Percentiles rank a stretch among this genome's conserved stretches.
These are phyloP conservation scores for Trypanosoma grayi DNA, from an alignment of 208 protist genomes.

Conservation along the genomic window DNA sequence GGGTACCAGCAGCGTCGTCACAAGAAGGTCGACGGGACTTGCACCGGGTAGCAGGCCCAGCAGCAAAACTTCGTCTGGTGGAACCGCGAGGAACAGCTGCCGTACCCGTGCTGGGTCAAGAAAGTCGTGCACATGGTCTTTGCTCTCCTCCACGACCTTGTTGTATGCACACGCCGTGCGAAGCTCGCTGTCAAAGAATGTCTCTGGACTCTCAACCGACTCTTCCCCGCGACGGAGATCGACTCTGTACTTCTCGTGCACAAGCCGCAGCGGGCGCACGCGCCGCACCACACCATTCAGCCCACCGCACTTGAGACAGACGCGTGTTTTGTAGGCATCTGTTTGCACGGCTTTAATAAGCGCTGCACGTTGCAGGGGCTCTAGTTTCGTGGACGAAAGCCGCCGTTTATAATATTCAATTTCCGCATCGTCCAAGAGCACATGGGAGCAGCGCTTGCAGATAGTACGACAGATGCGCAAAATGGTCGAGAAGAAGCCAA, in stretches of 20 bases:
- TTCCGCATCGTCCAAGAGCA: constrained; percentile 88
- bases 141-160: constrained; percentile 42
- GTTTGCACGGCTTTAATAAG: constrained; percentile 78
- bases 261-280: constrained; percentile 73
- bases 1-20: constrained; percentile 95
- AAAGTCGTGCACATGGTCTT: constrained; percentile 88
- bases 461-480: constrained; percentile 95
- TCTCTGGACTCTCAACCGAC: constrained; percentile 38
- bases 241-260: constrained; percentile 83
- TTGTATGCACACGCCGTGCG: constrained; percentile 53
- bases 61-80: constrained; percentile 90
- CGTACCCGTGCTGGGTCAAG: constrained; percentile 91
- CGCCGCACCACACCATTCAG: constrained; percentile 92
- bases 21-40: constrained; percentile 92
- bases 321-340: constrained; percentile 87
- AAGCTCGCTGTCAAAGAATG: constrained; percentile 42
- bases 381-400: constrained; percentile 40
- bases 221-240: constrained; percentile 66
- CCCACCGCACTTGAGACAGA: constrained; percentile 93
- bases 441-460: constrained; percentile 96
- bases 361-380: constrained; percentile 63
- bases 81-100: constrained; percentile 92
- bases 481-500: constrained; percentile 96
- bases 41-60: constrained; percentile 90
- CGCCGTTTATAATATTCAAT: constrained; percentile 64